Base-by-base conservation (phyloP, 306 rosid genomes). In the Erythrophleum fordii region DNA sequence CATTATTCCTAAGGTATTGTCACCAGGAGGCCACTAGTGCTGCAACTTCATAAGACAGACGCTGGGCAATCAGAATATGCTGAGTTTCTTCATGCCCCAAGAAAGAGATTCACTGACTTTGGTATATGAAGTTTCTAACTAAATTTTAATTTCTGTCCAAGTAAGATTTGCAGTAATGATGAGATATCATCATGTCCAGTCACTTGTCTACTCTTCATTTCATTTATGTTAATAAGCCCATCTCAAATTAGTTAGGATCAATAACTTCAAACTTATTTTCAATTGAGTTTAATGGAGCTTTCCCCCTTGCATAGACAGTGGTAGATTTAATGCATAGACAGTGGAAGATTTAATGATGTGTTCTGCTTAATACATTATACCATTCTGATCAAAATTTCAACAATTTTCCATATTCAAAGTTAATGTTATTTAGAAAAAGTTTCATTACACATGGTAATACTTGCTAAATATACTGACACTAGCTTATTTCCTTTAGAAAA, bases 11-110 rank as follows among this genome's bases (percentile, higher is more conserved):
- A 37, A 92, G 95, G 95, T 70, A 92, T 92, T 81, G 95, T 90
- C 69, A 91, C 92, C 5, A 68, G 95, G 83, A 83, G 97, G 77
- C 97, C 97, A 23, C 81, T 92, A 48, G 95, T 92, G 71, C 83
- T 92, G 88, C 95, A 90, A 83, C 97, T 92, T 77, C 97, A 92
- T 64, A 88, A 90, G 88, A 87, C 82, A 18, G 92, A 84, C 0
- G 79, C 62, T 2, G 95, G 93, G 67, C 75, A 69, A 39, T 13
- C 87, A 37, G 97, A 92, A 29, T 92, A 92, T 88, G 95, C 95
- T 28, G 97, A 92, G 84, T 92, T 92, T 86, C 97, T 92, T 80
- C 97, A 90, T 77, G 84, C 90, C 17, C 88, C 93, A 6, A 90
- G 87, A 84, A 92, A 70, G 90, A 92, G 85, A 84, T 86, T 84